A percentile compares a stretch with the other conserved stretches of the same genome.
Conservation (phyloP, 768 basidiomycete genomes). For the Krasilnikovozyma curviuscula region DNA sequence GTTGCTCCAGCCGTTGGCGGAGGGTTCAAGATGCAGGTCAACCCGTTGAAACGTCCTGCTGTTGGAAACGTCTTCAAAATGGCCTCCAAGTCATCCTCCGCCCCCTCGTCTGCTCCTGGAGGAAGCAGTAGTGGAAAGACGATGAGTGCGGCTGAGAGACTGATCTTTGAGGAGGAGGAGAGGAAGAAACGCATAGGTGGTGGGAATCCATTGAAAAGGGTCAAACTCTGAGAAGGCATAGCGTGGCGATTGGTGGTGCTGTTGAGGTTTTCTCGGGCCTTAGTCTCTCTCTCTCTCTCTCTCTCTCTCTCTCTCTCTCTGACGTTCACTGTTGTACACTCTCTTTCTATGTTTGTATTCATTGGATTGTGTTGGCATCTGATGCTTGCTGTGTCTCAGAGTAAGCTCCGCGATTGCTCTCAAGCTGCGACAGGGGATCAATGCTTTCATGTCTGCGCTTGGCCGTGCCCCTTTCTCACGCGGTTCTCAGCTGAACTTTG, state of each 20-base stretch:
- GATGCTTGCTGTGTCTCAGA: too few relatives aligned
- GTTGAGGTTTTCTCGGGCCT: background rate
- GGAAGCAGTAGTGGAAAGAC: slow-evolving; percentile 26
- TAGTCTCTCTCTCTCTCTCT: background rate
- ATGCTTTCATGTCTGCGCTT: too few relatives aligned
- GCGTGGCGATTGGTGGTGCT: background rate
- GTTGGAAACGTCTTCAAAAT: slow-evolving; percentile 55
- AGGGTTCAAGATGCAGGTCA: too few relatives aligned
- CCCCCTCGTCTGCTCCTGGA: slow-evolving; percentile 18
- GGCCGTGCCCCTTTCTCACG: too few relatives aligned
- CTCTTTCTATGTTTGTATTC: too few relatives aligned
- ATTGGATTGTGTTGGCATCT: too few relatives aligned
- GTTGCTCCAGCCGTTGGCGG: slow-evolving; percentile 7
- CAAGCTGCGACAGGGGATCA: too few relatives aligned
- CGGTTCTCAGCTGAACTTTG: too few relatives aligned
- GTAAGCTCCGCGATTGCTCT: too few relatives aligned
- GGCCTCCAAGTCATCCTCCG: slow-evolving; percentile 26
- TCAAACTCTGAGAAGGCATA: background rate
- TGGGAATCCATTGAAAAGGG: slow-evolving; percentile 7
- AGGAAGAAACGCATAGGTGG: slow-evolving; percentile 43
- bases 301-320: background rate
- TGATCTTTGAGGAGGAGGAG: slow-evolving; percentile 81
- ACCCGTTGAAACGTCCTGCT: slow-evolving; percentile 26
- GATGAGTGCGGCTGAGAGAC: slow-evolving; percentile 62
- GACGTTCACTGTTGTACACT: too few relatives aligned